Evolutionary conservation across 495 filamentous ascomycete species (phyloP), one percentile per base, ranked within the genome.

Genomic region (Daldinia loculata): DNA sequence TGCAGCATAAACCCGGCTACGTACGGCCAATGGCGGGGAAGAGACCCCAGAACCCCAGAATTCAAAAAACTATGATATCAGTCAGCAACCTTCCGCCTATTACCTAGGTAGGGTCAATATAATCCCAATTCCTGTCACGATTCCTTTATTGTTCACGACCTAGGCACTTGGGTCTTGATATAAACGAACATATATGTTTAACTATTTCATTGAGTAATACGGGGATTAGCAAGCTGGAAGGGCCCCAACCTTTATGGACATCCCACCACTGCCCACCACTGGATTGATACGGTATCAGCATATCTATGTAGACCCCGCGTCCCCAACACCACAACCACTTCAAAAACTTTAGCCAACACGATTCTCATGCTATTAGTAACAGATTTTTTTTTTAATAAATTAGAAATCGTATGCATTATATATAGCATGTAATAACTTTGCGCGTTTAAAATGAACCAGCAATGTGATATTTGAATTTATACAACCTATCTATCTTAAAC

Each of bases 11-110:
- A 14, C 30, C 69, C 70, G 70, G 60, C 30, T 72, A 72, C 29
- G 43, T 56, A 19, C 70, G 70, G 70, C 64, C 70, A 72, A 72
- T 72, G 60, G 70, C 27, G 65, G 70, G 64, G 64, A 27, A 70
- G 24, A 4, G 48, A 43, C 50, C 38, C 65, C 39, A 56, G 50
- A 66, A 60, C 56, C 41, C 26, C 38, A 53, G 14, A 52, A 53
- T 1, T 24, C 14, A 0, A 56, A 24, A 39, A 56, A 15, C 30
- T 6, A 57, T 57, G 24, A 22, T 53, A 30, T 53, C 50, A 53
- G 50, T 53, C 24, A 53, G 50, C 50, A 52, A 52, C 50, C 26
- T 11, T 30, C 4, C 2, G 4, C 3, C 6, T 17, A 15, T 56
- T 34, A 38, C 53, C 53, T 56, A 56, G 53, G 53, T 36, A 53